Percentiles rank a stretch among this genome's conserved stretches.
Evolutionary conservation across 2,329 filamentous ascomycete species (phyloP).

Genomic region (Furcasterigmium sp.): DNA sequence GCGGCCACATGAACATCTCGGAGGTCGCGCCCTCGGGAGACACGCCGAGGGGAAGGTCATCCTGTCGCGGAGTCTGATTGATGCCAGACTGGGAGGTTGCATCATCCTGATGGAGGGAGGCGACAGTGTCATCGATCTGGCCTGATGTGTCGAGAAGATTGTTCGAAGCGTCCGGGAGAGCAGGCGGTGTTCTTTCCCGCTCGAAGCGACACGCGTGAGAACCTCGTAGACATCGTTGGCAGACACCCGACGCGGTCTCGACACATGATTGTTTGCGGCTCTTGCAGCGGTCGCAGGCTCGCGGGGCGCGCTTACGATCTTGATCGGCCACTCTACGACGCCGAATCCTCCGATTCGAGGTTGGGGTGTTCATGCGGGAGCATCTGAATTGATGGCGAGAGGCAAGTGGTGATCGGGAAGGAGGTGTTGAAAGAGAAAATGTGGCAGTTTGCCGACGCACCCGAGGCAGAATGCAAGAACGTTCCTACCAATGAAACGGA

Average conservation of each 20-base stretch:
- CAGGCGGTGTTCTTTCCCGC: background rate
- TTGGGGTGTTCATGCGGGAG: background rate
- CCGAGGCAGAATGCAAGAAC: too few species aligned
- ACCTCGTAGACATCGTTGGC: conserved; percentile 20
- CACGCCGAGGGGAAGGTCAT: background rate
- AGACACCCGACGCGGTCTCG: conserved; percentile 17
- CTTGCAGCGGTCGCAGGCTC: conserved; percentile 29
- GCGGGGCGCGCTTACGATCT: conserved; percentile 24
- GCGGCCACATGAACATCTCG: conserved; percentile 20
- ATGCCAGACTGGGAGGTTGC: background rate
- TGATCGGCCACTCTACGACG: conserved; percentile 24
- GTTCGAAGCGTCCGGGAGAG: too few species aligned
- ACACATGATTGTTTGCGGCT: conserved; percentile 28
- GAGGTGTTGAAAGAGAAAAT: too few species aligned
- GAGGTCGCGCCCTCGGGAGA: conserved; percentile 10
- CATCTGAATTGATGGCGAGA: too few species aligned
- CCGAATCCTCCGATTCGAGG: background rate
- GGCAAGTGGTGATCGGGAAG: too few species aligned
- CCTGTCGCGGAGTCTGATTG: too few species aligned
- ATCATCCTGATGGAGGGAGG: too few species aligned
- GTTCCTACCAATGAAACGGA: too few species aligned
- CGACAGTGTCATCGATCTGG: too few species aligned
- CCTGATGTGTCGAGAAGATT: too few species aligned
- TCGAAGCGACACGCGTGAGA: conserved; percentile 16
- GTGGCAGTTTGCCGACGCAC: too few species aligned